Percentiles rank a stretch among this genome's conserved stretches.
Conservation (phyloP, 768 basidiomycete species). For the Phaeotremella fagi region DNA sequence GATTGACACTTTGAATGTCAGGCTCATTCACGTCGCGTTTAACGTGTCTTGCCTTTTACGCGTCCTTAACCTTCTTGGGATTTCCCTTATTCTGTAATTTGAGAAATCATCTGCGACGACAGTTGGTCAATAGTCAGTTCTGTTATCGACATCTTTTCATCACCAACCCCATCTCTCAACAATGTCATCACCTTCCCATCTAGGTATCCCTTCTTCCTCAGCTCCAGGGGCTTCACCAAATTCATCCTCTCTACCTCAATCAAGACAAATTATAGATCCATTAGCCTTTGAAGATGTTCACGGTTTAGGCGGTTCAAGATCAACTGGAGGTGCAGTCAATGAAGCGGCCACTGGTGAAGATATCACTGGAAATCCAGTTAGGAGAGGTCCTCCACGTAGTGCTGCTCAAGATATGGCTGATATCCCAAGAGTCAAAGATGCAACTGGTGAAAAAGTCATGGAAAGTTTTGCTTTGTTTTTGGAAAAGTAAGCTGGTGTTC, state of each 20-base stretch:
- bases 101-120: neutral
- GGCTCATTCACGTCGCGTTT: neutral
- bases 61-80: too few relatives aligned
- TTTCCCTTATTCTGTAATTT: neutral
- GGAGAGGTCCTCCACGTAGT: conserved; percentile 14
- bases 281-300: conserved; percentile 36
- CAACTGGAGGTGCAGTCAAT: conserved; percentile 1
- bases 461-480: conserved; percentile 88
- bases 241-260: conserved; percentile 28
- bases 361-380: conserved; percentile 1
- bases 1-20: neutral
- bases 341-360: conserved; percentile 23
- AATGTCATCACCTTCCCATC: conserved; percentile 26
- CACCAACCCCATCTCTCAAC: neutral
- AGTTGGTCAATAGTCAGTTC: too few relatives aligned
- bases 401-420: conserved; percentile 51
- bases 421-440: conserved; percentile 82
- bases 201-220: conserved; percentile 20
- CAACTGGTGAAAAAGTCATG: conserved; percentile 90
- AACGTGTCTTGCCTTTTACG: neutral
- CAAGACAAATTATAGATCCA: conserved; percentile 32
- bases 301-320: conserved; percentile 25
- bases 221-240: conserved; percentile 21
- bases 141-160: neutral
- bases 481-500: conserved; percentile 63